Evolutionary conservation across 2,329 filamentous ascomycete genomes (phyloP).

Genomic region (Clarireedia paspali): DNA sequence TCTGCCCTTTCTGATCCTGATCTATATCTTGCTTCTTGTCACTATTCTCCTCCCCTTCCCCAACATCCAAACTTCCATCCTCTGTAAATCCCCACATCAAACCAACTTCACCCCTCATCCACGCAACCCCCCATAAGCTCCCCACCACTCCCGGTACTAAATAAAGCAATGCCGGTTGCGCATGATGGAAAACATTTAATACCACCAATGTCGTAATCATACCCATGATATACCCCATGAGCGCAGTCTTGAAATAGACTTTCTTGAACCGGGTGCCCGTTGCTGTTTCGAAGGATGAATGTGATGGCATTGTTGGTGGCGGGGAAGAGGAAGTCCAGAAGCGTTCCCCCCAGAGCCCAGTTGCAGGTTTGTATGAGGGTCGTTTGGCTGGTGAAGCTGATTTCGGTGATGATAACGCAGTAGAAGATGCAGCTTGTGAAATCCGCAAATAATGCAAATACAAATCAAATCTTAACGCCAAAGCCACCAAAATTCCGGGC

Average conservation of each 20-base stretch:
- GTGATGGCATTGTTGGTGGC: not conserved
- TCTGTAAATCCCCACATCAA: constrained; percentile 81
- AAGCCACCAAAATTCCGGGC: constrained; percentile 81
- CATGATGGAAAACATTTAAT: constrained; percentile 70
- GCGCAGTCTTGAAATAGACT: constrained; percentile 72
- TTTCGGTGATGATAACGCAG: constrained; percentile 28
- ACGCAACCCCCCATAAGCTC: constrained; percentile 67
- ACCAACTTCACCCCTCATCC: constrained; percentile 61
- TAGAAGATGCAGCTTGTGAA: constrained; percentile 10
- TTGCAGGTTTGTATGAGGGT: constrained; percentile 47
- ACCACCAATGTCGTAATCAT: constrained; percentile 71
- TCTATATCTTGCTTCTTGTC: not conserved
- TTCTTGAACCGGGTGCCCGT: constrained; percentile 56
- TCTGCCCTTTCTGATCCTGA: constrained; percentile 12
- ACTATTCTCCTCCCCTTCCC: not conserved
- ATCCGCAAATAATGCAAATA: constrained; percentile 70
- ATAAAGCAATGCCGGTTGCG: constrained; percentile 86
- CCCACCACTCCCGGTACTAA: constrained; percentile 79
- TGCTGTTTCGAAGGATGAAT: not conserved
- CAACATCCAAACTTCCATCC: constrained; percentile 46
- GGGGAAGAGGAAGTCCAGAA: constrained; percentile 55
- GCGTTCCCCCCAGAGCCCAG: constrained; percentile 72
- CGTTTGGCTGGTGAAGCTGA: constrained; percentile 31
- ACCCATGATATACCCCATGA: constrained; percentile 70
- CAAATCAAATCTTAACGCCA: constrained; percentile 86